phyloP scores from a whole-genome alignment of 192 early-diverging fungal genomes.

The Umbelopsis ramanniana region DNA sequence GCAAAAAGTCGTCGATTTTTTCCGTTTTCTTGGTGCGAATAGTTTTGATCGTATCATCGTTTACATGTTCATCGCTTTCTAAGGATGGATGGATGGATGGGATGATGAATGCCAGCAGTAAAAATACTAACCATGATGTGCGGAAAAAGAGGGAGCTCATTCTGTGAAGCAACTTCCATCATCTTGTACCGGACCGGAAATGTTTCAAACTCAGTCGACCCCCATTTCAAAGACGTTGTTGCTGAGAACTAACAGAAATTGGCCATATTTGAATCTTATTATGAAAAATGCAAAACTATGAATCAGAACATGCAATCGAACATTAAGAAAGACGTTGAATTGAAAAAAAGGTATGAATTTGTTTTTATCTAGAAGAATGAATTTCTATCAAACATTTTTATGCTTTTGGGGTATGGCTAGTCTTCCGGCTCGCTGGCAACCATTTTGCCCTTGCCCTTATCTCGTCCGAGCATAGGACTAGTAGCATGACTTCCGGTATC shows the following conservation, averaged over 20 bases:
- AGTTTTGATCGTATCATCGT: too few relatives aligned
- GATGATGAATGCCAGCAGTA: not conserved
- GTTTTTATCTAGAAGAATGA: too few relatives aligned
- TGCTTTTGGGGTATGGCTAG: not conserved
- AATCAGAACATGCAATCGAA: too few relatives aligned
- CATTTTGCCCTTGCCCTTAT: slow-evolving; percentile 16
- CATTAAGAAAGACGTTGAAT: too few relatives aligned
- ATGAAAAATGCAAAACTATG: too few relatives aligned
- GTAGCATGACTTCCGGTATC: not conserved
- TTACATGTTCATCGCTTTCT: not conserved
- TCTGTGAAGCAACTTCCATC: not conserved
- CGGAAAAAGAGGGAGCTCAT: slow-evolving; percentile 20
- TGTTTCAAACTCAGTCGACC: slow-evolving; percentile 8
- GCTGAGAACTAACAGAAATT: not conserved
- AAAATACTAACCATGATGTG: slow-evolving; percentile 12
- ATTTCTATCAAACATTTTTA: not conserved
- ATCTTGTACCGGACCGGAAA: not conserved
- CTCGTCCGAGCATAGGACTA: slow-evolving; percentile 19
- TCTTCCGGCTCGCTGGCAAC: not conserved
- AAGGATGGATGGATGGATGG: slow-evolving; percentile 11
- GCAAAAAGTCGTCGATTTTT: too few relatives aligned
- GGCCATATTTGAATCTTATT: too few relatives aligned
- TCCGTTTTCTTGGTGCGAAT: too few relatives aligned
- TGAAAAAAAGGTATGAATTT: too few relatives aligned
- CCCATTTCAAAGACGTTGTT: not conserved